Percentiles rank a stretch among this genome's conserved stretches.
Evolutionary conservation across 805 yeast species (phyloP).

Genomic region (Yamadazyma nakazawae): DNA sequence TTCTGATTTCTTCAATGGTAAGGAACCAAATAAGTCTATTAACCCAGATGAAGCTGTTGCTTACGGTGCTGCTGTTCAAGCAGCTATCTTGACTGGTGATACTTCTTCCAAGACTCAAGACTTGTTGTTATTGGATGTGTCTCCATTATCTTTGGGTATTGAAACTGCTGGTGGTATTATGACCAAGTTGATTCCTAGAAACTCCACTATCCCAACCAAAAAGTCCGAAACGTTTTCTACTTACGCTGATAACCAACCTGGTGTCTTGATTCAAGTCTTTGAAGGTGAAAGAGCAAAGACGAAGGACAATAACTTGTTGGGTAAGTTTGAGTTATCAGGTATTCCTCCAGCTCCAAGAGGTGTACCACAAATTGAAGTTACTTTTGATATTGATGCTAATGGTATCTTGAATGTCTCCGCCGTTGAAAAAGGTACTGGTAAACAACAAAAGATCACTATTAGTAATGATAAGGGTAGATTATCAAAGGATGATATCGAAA

Average conservation of each 20-base stretch:
- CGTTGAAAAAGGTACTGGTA: conserved; percentile 92
- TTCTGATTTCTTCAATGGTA: conserved; percentile 87
- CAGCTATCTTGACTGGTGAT: conserved; percentile 95
- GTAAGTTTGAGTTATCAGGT: conserved; percentile 82
- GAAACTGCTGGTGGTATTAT: conserved; percentile 97
- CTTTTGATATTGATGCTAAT: conserved; percentile 83
- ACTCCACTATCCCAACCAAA: conserved; percentile 93
- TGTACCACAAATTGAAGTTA: conserved; percentile 85
- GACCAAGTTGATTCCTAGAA: conserved; percentile 93
- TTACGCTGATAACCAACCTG: conserved; percentile 94
- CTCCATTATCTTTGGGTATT: conserved; percentile 91
- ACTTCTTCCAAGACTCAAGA: conserved; percentile 45
- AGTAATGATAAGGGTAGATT: conserved; percentile 94
- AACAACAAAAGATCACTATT: conserved; percentile 84
- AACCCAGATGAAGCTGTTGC: conserved; percentile 99
- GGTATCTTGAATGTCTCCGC: conserved; percentile 87
- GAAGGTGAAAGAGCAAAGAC: conserved; percentile 97
- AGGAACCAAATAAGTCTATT: conserved; percentile 95
- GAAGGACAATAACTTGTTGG: conserved; percentile 86
- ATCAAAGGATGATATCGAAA: conserved; percentile 89
- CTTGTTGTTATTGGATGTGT: conserved; percentile 77
- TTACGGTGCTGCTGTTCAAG: conserved; percentile 99
- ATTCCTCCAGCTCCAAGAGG: conserved; percentile 93
- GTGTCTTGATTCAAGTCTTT: conserved; percentile 87
- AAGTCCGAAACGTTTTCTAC: conserved; percentile 95